Conservation (phyloP, 768 basidiomycete species). For the Lactarius evosmus region DNA sequence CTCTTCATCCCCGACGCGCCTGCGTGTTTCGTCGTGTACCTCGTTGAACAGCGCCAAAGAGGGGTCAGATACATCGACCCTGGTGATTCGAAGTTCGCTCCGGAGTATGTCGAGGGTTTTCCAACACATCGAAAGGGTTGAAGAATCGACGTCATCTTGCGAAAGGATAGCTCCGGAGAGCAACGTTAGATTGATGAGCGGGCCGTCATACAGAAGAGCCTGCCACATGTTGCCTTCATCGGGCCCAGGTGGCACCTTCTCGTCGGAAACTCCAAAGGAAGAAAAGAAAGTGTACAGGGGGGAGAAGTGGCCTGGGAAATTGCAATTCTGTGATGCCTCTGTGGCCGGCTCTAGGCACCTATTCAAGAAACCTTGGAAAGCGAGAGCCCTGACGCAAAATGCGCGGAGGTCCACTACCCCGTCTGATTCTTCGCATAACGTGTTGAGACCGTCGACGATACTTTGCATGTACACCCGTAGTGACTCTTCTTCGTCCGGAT, state of each 20-base stretch:
- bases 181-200: conserved; percentile 8
- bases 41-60: not conserved
- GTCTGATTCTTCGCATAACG: not conserved
- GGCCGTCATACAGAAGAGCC: not conserved
- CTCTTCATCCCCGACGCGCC: not conserved
- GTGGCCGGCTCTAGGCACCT: not conserved
- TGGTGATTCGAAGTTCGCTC: conserved; percentile 1
- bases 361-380: conserved; percentile 5
- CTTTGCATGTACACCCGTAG: not conserved
- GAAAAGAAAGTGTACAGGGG: not conserved
- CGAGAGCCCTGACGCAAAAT: conserved; percentile 2
- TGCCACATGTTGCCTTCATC: not conserved
- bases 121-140: conserved; percentile 16
- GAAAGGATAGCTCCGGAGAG: not conserved
- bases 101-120: conserved; percentile 11
- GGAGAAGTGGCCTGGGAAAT: not conserved
- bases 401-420: not conserved
- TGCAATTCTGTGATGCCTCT: too few relatives aligned
- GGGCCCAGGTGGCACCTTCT: too few relatives aligned
- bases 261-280: too few relatives aligned
- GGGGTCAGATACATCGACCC: not conserved
- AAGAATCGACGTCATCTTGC: not conserved
- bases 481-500: not conserved
- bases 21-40: not conserved
- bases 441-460: not conserved